A percentile compares a stretch with the other conserved stretches of the same genome.
Evolutionary conservation across 75 land plant species (phyloP).

Genomic region (Pseudotsuga menziesii): DNA sequence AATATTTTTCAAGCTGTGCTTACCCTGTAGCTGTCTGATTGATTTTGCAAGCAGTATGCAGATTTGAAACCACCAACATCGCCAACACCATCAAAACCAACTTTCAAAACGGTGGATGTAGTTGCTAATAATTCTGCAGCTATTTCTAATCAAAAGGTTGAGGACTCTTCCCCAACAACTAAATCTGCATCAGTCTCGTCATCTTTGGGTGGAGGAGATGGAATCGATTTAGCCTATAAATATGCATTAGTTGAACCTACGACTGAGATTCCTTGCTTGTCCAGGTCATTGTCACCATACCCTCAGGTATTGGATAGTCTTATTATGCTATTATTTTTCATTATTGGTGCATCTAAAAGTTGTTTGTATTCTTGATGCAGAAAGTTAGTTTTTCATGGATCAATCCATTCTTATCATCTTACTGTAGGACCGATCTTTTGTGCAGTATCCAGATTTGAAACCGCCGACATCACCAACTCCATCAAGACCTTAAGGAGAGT

Average conservation of each 20-base stretch:
- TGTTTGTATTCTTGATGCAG: neutral
- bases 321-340: neutral
- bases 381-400: neutral
- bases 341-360: neutral
- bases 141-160: neutral
- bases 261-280: slow-evolving; percentile 10
- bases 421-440: neutral
- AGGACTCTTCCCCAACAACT: neutral
- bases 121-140: neutral
- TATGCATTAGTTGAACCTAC: slow-evolving; percentile 4
- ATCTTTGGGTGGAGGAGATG: neutral
- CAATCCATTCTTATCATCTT: neutral
- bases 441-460: slow-evolving; percentile 29
- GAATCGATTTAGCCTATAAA: neutral
- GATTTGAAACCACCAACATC: slow-evolving; percentile 27
- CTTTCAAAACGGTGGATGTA: neutral
- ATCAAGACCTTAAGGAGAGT: slow-evolving; percentile 15
- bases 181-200: neutral
- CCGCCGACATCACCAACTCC: slow-evolving; percentile 26
- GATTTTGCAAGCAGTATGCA: slow-evolving; percentile 18
- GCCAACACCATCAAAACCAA: slow-evolving; percentile 22
- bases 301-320: slow-evolving; percentile 12
- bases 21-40: neutral
- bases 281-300: slow-evolving; percentile 27
- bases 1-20: neutral